Conservation (phyloP, 768 basidiomycete species). For the Sarcomyxa edulis region DNA sequence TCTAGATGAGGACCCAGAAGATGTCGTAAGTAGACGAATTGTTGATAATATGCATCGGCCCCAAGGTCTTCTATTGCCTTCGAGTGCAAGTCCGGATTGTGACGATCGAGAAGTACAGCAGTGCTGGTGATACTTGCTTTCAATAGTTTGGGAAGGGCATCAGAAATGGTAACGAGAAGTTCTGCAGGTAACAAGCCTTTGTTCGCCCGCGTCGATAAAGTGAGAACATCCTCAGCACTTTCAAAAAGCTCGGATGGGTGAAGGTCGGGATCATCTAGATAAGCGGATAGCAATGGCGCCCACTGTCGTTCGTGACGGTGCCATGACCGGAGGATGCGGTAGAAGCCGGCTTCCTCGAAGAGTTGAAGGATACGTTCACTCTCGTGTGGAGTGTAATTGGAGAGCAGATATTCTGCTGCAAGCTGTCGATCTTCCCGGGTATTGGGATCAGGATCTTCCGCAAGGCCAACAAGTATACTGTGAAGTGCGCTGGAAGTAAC, state of each 20-base stretch:
- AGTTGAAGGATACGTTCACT: slow-evolving; percentile 57
- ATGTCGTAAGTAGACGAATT: slow-evolving; percentile 72
- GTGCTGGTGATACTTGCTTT: slow-evolving; percentile 57
- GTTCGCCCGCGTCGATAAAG: slow-evolving; percentile 36
- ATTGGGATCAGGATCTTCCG: slow-evolving; percentile 65
- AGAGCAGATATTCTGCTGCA: slow-evolving; percentile 90
- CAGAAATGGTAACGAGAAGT: slow-evolving; percentile 45
- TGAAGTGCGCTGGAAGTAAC: slow-evolving; percentile 67
- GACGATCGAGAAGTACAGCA: slow-evolving; percentile 66
- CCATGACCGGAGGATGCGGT: slow-evolving; percentile 80
- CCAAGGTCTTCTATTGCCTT: slow-evolving; percentile 50
- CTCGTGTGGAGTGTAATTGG: slow-evolving; percentile 84
- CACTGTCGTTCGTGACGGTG: slow-evolving; percentile 74
- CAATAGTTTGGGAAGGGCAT: slow-evolving; percentile 63
- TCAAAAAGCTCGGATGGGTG: slow-evolving; percentile 55
- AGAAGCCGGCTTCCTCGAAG: slow-evolving; percentile 85
- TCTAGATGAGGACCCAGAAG: slow-evolving; percentile 51
- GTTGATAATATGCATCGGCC: slow-evolving; percentile 40
- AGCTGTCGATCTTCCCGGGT: slow-evolving; percentile 94
- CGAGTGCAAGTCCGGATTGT: slow-evolving; percentile 62
- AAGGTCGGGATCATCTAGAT: slow-evolving; percentile 68
- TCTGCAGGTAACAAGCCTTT: slow-evolving; percentile 51
- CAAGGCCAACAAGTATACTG: slow-evolving; percentile 71
- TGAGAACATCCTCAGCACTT: slow-evolving; percentile 60
- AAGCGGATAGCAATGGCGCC: slow-evolving; percentile 68